Evolutionary conservation across 192 early-diverging fungal genomes (phyloP), one percentile per base, ranked within the genome.

Genomic region (Gigaspora rosea): DNA sequence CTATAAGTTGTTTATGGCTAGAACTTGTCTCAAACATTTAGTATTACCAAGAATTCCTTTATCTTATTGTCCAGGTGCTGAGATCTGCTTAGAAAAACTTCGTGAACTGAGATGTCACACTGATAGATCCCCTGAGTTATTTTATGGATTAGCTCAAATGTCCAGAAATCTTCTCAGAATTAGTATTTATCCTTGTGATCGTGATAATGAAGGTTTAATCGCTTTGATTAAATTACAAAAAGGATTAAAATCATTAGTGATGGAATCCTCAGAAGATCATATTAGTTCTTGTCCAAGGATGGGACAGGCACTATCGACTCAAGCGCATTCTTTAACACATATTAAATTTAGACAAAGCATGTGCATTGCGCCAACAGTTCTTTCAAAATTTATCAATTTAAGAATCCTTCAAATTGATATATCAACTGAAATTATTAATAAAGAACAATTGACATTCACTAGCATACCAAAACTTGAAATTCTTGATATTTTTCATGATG

Each of bases 61-160:
- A 48, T 47, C 41, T 41, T 66, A 66, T 66, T 66, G 33, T 66
- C 64, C 64, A 1, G 64, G 64, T n/a, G 64, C 36, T 41, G 46
- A 48, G 15, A 18, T 47, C n/a, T 66, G 64, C 18, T 8, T 66
- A 66, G 64, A 66, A 46, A 47, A 66, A 10, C 36, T 66, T 47
- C 32, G 64, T 47, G 36, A 66, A 3, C 18, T 66, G 9, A 66
- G 47, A 66, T 66, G 64, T 66, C 41, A 66, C 47, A 66, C 41
- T 10, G 64, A 66, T 36, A n/a, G 64, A 47, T 20, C 64, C 18
- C 64, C 64, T 8, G 64, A 66, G n/a, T 46, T 66, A 66, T 66
- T 47, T 66, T 66, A 66, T 66, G 64, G 64, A 66, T 66, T 66
- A n/a, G 46, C 64, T 66, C 64, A 66, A 2, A 66, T 66, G 1